A percentile compares a stretch with the other conserved stretches of the same genome.
These are phyloP conservation scores for Xylariaceae sp. DNA, from an alignment of 2,329 filamentous ascomycete genomes.

Conservation along the genomic window DNA sequence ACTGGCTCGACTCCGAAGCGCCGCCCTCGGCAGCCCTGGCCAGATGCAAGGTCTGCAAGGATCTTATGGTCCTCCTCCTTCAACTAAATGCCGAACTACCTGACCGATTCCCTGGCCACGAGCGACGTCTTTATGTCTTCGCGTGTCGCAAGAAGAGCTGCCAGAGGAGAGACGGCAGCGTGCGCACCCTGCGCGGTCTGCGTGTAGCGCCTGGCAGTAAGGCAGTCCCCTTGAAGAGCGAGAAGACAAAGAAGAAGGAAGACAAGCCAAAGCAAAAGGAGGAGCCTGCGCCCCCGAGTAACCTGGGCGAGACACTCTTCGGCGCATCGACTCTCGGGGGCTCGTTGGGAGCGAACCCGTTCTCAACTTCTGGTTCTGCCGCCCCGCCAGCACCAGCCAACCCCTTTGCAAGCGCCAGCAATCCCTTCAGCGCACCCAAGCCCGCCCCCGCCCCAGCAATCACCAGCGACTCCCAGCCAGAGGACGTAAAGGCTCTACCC, in stretches of 20 bases:
- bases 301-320: conserved; percentile 64
- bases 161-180: conserved; percentile 73
- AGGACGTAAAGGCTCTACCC: conserved; percentile 38
- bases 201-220: conserved; percentile 39
- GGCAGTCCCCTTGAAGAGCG: conserved; percentile 28
- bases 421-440: conserved; percentile 40
- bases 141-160: conserved; percentile 74
- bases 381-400: conserved; percentile 40
- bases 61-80: conserved; percentile 75
- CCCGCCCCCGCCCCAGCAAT: background rate
- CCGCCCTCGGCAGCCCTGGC: conserved; percentile 72
- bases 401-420: conserved; percentile 53
- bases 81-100: conserved; percentile 90
- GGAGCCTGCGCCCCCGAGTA: conserved; percentile 36
- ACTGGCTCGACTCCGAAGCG: conserved; percentile 71
- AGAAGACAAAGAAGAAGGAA: conserved; percentile 32
- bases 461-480: conserved; percentile 14
- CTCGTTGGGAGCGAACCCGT: conserved; percentile 50
- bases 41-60: conserved; percentile 82
- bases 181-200: conserved; percentile 68
- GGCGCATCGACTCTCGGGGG: conserved; percentile 50
- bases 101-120: conserved; percentile 78
- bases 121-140: conserved; percentile 83
- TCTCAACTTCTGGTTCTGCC: conserved; percentile 42
- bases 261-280: conserved; percentile 33